A percentile compares a stretch with the other conserved stretches of the same genome.
Conservation (phyloP, 768 basidiomycete species). For the Zangia roseola region DNA sequence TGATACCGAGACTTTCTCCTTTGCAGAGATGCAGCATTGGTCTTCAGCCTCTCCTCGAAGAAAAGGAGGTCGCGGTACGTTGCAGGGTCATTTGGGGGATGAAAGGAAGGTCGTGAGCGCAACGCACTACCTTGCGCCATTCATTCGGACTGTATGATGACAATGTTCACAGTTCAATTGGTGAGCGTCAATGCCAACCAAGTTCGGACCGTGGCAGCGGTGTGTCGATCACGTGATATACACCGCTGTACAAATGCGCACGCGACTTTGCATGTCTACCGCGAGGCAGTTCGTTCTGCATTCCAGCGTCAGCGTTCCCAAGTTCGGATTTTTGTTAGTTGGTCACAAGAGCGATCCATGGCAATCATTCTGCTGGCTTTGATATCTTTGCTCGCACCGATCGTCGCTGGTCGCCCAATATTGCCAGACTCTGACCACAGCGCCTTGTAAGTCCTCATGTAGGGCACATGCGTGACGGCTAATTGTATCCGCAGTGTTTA, state of each 20-base stretch:
- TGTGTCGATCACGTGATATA: constrained; percentile 21
- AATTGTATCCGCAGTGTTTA: constrained; percentile 11
- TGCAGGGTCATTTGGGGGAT: constrained; percentile 69
- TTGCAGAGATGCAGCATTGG: constrained; percentile 80
- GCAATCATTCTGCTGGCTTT: constrained; percentile 38
- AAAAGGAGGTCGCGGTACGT: constrained; percentile 87
- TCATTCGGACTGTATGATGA: constrained; percentile 8
- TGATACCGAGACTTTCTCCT: constrained; percentile 81
- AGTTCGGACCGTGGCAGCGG: neutral
- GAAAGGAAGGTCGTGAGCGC: constrained; percentile 38
- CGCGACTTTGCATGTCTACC: constrained; percentile 22
- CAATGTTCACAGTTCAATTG: too few relatives aligned
- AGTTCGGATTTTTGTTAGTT: neutral
- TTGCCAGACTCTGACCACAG: constrained; percentile 23
- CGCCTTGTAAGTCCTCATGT: constrained; percentile 28
- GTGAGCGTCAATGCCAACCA: neutral
- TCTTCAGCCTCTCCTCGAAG: constrained; percentile 96
- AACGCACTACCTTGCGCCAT: constrained; percentile 25
- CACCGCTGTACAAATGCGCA: constrained; percentile 18
- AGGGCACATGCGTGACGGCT: constrained; percentile 13
- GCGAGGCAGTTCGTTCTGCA: constrained; percentile 26
- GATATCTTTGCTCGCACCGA: constrained; percentile 42
- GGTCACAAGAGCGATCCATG: constrained; percentile 25
- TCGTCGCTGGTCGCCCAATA: constrained; percentile 43
- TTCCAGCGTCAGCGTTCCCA: constrained; percentile 6